Evolutionary conservation across 1,139 yeast species (phyloP).

Genomic region (Kluyveromyces sp.): DNA sequence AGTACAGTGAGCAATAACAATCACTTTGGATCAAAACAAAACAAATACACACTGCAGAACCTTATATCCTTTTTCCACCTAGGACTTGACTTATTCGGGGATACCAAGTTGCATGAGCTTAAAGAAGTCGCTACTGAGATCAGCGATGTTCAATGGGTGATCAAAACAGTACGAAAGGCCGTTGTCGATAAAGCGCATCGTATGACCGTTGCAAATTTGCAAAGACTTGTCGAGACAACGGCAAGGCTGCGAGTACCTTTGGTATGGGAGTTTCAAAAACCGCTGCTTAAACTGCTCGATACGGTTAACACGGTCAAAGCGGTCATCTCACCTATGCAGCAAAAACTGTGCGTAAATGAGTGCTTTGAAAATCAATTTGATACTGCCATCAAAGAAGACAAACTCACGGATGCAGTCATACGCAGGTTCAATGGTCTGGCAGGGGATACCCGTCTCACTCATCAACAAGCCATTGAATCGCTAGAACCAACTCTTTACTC

Average conservation of each 20-base stretch:
- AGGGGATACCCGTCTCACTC: constrained; percentile 26
- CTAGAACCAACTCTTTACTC: constrained; percentile 9
- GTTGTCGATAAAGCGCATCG: background rate
- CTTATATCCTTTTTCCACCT: constrained; percentile 10
- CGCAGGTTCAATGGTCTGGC: constrained; percentile 25
- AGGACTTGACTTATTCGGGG: constrained; percentile 17
- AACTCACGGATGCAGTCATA: constrained; percentile 9
- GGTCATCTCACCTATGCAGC: background rate
- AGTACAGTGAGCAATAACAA: constrained; percentile 29
- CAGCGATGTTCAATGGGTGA: constrained; percentile 13
- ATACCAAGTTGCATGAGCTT: constrained; percentile 10
- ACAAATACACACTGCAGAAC: background rate
- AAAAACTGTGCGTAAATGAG: constrained; percentile 13
- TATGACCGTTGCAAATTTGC: constrained; percentile 19
- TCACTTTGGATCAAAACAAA: constrained; percentile 38
- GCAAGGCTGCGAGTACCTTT: constrained; percentile 20
- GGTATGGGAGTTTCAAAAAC: constrained; percentile 13
- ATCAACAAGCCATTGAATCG: constrained; percentile 12
- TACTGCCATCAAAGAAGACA: constrained; percentile 9
- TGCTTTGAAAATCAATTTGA: constrained; percentile 10
- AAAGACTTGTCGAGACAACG: constrained; percentile 14
- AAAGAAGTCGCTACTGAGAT: constrained; percentile 13
- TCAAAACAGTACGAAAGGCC: too few species aligned
- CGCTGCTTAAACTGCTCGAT: background rate
- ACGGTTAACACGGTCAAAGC: background rate